These are phyloP conservation scores for Otatea glauca DNA, from an alignment of 176 grass and related monocot genomes.

Conservation along the genomic window DNA sequence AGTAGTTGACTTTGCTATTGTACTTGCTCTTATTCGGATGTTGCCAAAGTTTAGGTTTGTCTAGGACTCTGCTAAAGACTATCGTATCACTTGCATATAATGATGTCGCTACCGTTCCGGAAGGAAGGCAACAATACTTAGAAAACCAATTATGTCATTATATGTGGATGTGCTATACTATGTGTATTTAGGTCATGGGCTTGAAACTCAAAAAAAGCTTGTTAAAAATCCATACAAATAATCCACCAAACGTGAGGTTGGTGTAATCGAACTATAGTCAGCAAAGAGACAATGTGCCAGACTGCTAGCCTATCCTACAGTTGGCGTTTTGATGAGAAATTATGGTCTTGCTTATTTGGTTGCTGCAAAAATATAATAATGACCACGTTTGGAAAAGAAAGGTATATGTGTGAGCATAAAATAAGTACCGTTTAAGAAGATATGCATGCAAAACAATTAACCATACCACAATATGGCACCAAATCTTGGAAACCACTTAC, in stretches of 20 bases:
- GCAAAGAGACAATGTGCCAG: no score
- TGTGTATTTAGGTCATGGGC: not conserved
- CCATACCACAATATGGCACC: not conserved
- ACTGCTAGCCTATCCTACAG: no score
- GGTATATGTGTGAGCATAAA: not conserved
- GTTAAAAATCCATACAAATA: no score
- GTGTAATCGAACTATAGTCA: no score
- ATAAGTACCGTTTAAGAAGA: not conserved
- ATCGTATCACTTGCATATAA: not conserved
- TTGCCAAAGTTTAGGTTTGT: not conserved
- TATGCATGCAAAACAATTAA: not conserved
- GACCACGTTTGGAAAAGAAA: not conserved
- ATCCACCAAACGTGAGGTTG: no score
- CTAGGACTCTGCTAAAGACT: not conserved
- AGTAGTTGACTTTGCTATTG: no score
- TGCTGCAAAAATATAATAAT: not conserved
- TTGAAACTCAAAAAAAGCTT: no score
- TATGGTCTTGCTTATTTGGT: not conserved
- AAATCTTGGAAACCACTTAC: not conserved
- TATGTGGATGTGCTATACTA: not conserved
- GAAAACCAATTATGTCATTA: not conserved
- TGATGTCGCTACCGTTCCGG: not conserved
- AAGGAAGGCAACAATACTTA: not conserved
- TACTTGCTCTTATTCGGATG: not conserved
- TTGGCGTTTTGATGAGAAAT: not conserved